phyloP scores from a whole-genome alignment of 129 eudicot genomes.

The Flaveria trinervia region DNA sequence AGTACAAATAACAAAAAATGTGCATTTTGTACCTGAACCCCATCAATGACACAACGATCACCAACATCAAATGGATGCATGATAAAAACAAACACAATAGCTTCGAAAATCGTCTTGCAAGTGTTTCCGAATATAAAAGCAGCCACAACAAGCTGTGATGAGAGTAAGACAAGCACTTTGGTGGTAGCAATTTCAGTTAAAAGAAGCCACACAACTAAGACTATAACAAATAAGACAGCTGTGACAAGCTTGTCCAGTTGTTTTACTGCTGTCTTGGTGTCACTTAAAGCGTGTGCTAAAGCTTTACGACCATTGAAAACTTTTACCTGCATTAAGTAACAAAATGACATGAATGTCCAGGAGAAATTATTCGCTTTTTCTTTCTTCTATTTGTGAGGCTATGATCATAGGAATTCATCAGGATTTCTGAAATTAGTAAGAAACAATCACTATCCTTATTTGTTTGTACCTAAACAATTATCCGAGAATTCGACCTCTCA shows the following conservation, averaged over 20 bases:
- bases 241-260: constrained; percentile 68
- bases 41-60: constrained; percentile 87
- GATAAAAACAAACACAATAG: constrained; percentile 81
- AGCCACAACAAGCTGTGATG: constrained; percentile 90
- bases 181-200: constrained; percentile 76
- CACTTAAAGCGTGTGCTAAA: constrained; percentile 77
- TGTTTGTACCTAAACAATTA: background rate
- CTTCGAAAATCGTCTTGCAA: constrained; percentile 91
- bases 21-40: constrained; percentile 53
- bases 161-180: constrained; percentile 72
- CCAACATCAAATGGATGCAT: constrained; percentile 99
- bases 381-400: constrained; percentile 13
- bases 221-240: constrained; percentile 48
- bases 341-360: constrained; percentile 9
- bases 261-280: constrained; percentile 89
- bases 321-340: constrained; percentile 59
- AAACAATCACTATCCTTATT: background rate
- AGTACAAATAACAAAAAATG: background rate
- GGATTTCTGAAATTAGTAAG: background rate
- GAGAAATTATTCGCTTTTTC: background rate
- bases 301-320: constrained; percentile 79
- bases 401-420: constrained; percentile 11
- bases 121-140: constrained; percentile 93
- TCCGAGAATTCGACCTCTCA: background rate
- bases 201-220: constrained; percentile 78